Evolutionary conservation across 768 basidiomycete genomes (phyloP), one percentile per base, ranked within the genome.

Genomic region (Austroboletus eburneus): DNA sequence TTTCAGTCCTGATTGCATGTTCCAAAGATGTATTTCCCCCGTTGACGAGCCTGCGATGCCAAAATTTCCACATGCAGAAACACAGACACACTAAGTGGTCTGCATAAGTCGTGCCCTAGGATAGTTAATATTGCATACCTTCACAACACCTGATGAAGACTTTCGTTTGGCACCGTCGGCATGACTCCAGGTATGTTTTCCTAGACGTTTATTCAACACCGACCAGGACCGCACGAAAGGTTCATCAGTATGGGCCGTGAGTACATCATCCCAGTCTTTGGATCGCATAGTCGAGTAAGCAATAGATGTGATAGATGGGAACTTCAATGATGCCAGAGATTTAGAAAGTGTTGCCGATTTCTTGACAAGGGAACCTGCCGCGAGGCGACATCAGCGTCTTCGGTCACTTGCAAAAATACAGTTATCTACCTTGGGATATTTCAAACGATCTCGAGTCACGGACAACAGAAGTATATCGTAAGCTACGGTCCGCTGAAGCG

Each of bases 231-330:
- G 76, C 2, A 87, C 87, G 46, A 84, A 77, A 4, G 79, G 74
- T 56, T 95, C 93, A 39, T 91, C 90, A 1, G 78, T 71, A 63
- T 97, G 94, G 0, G 81, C 81, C n/a, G 94, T 93, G 5, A 99
- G 64, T 36, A 98, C 85, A 58, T 98, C 93, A 59, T 98, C 95
- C 96, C 96, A 99, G 52, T 99, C 94, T 64, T 92, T 95, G 9
- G 88, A 76, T 22, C 93, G 79, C 1, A 85, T 74, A 1, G 81
- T 75, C 1, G 91, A 92, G 64, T 82, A 86, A 1, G 91, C 80
- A 8, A 98, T 71, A 7, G 86, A 73, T 2, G 80, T 83, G 25
- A 96, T 75, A 1, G 90, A 75, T 13, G 91, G 83, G 40, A 91
- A 85, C 66, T 97, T 96, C 43, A 97, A 76, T 0, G 83, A 84